Evolutionary conservation across 1,284 basidiomycete species (phyloP), one percentile per base, ranked within the genome.

Genomic region (Moesziomyces sp.): DNA sequence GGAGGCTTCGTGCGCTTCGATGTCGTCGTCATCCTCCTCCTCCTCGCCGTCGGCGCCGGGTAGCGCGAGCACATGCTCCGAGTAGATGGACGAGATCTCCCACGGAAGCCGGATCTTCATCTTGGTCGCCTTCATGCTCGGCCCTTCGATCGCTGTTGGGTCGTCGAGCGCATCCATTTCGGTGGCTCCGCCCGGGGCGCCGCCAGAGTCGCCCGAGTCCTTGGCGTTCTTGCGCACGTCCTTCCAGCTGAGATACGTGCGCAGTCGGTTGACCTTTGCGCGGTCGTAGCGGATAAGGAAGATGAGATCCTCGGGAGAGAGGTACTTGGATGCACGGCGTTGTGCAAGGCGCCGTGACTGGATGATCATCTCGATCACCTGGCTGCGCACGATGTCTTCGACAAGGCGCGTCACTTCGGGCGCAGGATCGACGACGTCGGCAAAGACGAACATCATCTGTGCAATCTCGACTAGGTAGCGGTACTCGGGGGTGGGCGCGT

Each of bases 171-270:
- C 73, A 26, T 73, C 71, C 48, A 69, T 61, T 24, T 61, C 65
- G 16, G 55, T 19, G 14, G 46, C 65, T 1, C 66, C 73, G 6
- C 63, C 69, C 5, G 54, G 51, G 1, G 90, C 91, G 18, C 89
- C 92, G 13, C 89, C 92, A 3, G 89, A 91, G 46, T 81, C 83
- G 10, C 79, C 80, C 13, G 63, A 74, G 52, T 97, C 93, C 81
- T 97, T 97, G 8, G 94, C 94, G 74, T 94, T 92, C 82, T 97
- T 97, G 18, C 96, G 89, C 8, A 98, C 95, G 74, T 97, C 96
- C 82, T 97, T 97, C 95, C 96, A 99, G 0, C 92, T 93, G n/a
- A 99, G 88, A 82, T 97, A 98, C 11, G 93, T 97, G 26, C 93
- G 86, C 19, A 98, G 86, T 24, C 96, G 88, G 84, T 97, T 97